Evolutionary conservation across 805 yeast genomes (phyloP).

Genomic region (Ogataea glucozyma): DNA sequence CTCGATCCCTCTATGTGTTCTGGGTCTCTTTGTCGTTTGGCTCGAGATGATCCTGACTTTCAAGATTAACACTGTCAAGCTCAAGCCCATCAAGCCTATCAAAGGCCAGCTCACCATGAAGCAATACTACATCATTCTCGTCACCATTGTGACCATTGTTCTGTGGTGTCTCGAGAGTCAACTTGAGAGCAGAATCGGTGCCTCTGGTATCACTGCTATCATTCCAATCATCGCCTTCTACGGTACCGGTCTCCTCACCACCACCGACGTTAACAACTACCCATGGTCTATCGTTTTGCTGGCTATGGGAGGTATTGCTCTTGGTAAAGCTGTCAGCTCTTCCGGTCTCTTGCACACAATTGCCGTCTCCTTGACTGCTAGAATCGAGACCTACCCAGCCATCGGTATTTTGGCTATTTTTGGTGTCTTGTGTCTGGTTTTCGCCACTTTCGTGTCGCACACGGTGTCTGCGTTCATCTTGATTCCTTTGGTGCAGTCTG

Average conservation of each 20-base stretch:
- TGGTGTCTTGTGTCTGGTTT: conserved; percentile 48
- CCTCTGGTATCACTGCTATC: conserved; percentile 48
- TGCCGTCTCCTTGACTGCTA: conserved; percentile 45
- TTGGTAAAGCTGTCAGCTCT: conserved; percentile 51
- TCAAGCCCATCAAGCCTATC: conserved; percentile 48
- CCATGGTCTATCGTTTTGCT: conserved; percentile 57
- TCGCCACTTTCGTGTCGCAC: conserved; percentile 57
- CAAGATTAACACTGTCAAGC: conserved; percentile 47
- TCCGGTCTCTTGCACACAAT: conserved; percentile 50
- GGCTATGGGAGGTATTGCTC: conserved; percentile 58
- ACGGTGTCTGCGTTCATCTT: conserved; percentile 56
- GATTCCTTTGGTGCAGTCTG: conserved; percentile 51
- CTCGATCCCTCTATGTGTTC: conserved; percentile 47
- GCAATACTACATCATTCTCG: conserved; percentile 44
- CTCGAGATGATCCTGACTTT: conserved; percentile 57
- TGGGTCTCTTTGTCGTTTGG: conserved; percentile 43
- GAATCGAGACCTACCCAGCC: conserved; percentile 43
- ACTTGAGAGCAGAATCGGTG: conserved; percentile 45
- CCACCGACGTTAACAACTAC: conserved; percentile 50
- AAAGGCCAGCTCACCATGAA: conserved; percentile 45
- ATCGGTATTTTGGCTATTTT: conserved; percentile 48
- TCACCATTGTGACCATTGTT: conserved; percentile 45
- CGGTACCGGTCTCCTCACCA: conserved; percentile 49
- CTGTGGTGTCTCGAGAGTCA: conserved; percentile 51
- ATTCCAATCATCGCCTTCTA: conserved; percentile 50